These are phyloP conservation scores for Nitzschia palea DNA, from an alignment of 108 stramenopile genomes.

Conservation along the genomic window DNA sequence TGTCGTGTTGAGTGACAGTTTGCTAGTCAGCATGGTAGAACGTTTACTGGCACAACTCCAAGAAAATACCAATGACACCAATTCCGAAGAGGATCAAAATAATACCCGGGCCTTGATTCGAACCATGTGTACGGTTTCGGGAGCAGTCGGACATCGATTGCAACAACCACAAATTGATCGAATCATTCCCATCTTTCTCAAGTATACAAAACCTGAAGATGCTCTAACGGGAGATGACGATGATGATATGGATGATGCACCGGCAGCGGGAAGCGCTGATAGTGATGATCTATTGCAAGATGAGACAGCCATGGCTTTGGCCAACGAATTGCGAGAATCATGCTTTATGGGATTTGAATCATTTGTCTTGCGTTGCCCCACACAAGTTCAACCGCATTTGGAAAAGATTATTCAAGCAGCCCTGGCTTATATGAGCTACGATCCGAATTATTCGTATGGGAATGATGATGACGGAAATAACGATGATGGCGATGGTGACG, in stretches of 20 bases:
- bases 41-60: constrained; percentile 80
- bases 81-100: neutral
- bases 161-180: constrained; percentile 89
- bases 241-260: constrained; percentile 47
- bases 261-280: constrained; percentile 48
- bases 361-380: constrained; percentile 92
- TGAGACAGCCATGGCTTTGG: constrained; percentile 54
- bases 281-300: constrained; percentile 40
- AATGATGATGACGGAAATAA: constrained; percentile 80
- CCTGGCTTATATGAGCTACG: constrained; percentile 91
- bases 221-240: constrained; percentile 76
- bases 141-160: constrained; percentile 79
- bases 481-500: constrained; percentile 45
- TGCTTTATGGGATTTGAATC: constrained; percentile 96
- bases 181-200: constrained; percentile 92
- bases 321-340: constrained; percentile 93
- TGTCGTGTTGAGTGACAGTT: constrained; percentile 71
- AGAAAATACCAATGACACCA: constrained; percentile 31
- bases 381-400: constrained; percentile 91
- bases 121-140: constrained; percentile 89
- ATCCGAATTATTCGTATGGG: constrained; percentile 97
- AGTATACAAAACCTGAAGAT: constrained; percentile 86
- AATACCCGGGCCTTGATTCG: constrained; percentile 82
- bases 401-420: constrained; percentile 70
- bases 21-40: constrained; percentile 79